Percentiles rank a stretch among this genome's conserved stretches.
Evolutionary conservation across 805 yeast genomes (phyloP).

Genomic region (Pichia paraexigua): DNA sequence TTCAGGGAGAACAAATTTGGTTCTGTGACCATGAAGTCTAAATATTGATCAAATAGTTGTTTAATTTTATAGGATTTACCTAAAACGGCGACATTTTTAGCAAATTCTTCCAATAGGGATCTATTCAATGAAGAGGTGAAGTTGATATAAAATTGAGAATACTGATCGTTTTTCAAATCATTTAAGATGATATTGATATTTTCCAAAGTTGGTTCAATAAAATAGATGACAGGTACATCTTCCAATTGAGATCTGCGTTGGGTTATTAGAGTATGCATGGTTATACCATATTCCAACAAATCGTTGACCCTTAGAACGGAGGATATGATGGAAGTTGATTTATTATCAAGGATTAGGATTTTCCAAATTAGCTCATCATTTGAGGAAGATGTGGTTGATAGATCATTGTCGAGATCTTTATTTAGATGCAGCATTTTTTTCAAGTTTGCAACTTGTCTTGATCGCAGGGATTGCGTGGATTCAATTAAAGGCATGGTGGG

Average conservation of each 20-base stretch:
- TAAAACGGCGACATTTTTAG: conserved; percentile 65
- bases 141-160: conserved; percentile 74
- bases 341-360: conserved; percentile 71
- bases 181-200: conserved; percentile 62
- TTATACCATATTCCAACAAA: conserved; percentile 80
- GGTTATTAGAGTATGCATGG: conserved; percentile 73
- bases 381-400: conserved; percentile 16
- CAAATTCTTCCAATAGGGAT: conserved; percentile 78
- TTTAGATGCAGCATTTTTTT: conserved; percentile 85
- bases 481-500: conserved; percentile 18
- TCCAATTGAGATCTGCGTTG: conserved; percentile 76
- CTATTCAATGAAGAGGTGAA: conserved; percentile 77
- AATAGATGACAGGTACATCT: conserved; percentile 92
- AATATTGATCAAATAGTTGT: conserved; percentile 91
- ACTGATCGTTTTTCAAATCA: conserved; percentile 68
- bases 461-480: conserved; percentile 18
- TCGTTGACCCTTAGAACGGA: conserved; percentile 92
- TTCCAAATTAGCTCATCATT: conserved; percentile 86
- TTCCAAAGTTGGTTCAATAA: conserved; percentile 77
- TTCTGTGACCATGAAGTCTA: conserved; percentile 88
- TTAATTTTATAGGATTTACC: conserved; percentile 67
- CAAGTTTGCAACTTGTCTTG: conserved; percentile 34
- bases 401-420: conserved; percentile 48
- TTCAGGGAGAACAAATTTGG: conserved; percentile 83
- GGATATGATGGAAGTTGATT: conserved; percentile 79